phyloP scores from a whole-genome alignment of 495 filamentous ascomycete species.

The Xylaria telfairii region DNA sequence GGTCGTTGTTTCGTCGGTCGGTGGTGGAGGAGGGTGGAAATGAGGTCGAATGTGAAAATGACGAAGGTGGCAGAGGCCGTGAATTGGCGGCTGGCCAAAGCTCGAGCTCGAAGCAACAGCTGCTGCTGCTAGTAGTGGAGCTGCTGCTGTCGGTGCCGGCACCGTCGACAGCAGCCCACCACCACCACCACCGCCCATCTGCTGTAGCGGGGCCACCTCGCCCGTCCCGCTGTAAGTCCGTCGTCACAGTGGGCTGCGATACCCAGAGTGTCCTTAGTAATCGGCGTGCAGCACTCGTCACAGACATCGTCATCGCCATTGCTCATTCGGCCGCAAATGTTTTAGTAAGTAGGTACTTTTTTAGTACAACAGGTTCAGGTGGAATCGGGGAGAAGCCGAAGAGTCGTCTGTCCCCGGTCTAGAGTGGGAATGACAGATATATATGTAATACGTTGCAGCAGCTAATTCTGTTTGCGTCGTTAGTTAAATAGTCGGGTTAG shows the following conservation, averaged over 20 bases:
- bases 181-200: not conserved
- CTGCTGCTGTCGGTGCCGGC: slow-evolving; percentile 26
- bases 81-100: slow-evolving; percentile 23
- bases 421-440: not conserved
- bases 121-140: not conserved
- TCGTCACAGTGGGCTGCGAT: not conserved
- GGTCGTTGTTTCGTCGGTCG: not conserved
- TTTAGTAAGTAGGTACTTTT: not conserved
- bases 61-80: slow-evolving; percentile 5
- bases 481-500: slow-evolving; percentile 3
- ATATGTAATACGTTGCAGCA: not conserved
- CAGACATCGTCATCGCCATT: slow-evolving; percentile 37
- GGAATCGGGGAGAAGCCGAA: not conserved
- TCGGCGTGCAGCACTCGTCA: slow-evolving; percentile 31
- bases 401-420: not conserved
- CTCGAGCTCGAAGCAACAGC: slow-evolving; percentile 32
- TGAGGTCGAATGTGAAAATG: slow-evolving; percentile 2
- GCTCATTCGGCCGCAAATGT: not conserved
- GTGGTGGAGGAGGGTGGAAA: not conserved
- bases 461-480: not conserved
- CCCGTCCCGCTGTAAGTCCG: slow-evolving; percentile 29
- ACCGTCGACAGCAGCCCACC: slow-evolving; percentile 6
- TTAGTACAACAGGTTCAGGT: not conserved
- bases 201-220: slow-evolving; percentile 17
- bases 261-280: slow-evolving; percentile 41